Evolutionary conservation across 257 asterid species (phyloP).

Genomic region (Nicotiana noctiflora): DNA sequence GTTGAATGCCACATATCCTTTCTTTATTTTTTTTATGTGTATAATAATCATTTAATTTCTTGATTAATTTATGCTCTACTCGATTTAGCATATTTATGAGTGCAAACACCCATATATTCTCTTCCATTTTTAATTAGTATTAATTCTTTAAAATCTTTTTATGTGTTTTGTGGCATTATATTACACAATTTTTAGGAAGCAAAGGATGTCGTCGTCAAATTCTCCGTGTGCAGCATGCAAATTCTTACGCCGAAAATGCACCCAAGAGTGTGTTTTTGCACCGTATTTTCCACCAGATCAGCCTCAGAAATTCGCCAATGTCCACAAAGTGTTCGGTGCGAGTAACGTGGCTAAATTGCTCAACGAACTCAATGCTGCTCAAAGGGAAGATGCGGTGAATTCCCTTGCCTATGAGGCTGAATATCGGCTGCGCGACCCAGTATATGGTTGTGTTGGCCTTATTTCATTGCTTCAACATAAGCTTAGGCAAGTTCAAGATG

Average conservation of each 20-base stretch:
- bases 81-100: background rate
- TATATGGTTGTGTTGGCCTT: conserved; percentile 89
- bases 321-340: conserved; percentile 88
- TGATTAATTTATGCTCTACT: background rate
- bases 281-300: conserved; percentile 91
- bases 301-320: conserved; percentile 68
- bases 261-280: conserved; percentile 84
- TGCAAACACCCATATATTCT: background rate
- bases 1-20: conserved; percentile 8
- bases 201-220: conserved; percentile 63
- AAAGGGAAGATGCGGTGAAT: conserved; percentile 75
- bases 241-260: conserved; percentile 76
- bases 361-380: conserved; percentile 47
- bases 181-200: background rate
- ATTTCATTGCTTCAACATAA: conserved; percentile 58
- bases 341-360: conserved; percentile 81
- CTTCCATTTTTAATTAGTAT: background rate
- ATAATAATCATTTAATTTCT: background rate
- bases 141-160: background rate
- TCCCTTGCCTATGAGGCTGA: conserved; percentile 86
- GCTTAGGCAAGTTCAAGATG: conserved; percentile 53
- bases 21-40: background rate
- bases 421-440: conserved; percentile 67
- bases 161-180: background rate
- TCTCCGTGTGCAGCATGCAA: conserved; percentile 97